Evolutionary conservation across 208 protist species (phyloP), one percentile per base, ranked within the genome.

Genomic region (Leishmania lainsoni): DNA sequence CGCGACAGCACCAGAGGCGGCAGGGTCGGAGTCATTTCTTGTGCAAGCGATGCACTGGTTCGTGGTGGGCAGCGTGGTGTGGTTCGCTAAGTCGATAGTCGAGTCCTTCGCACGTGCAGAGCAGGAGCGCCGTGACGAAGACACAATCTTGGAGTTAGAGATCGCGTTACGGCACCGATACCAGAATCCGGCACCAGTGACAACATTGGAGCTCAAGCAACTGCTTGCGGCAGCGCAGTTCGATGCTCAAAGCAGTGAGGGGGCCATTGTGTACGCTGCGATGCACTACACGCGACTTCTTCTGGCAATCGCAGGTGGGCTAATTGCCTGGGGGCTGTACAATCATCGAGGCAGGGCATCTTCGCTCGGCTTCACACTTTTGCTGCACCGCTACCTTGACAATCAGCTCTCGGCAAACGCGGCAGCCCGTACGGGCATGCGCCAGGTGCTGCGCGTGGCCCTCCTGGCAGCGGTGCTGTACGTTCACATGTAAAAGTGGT

Each of bases 61-160:
- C 17, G 90, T 96, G 3, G 81, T 93, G 45, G 81, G 79, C 12
- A 92, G 93, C 45, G 88, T 98, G 32, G 73, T 77, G 69, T 98
- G 86, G 85, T 98, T 98, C 76, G 87, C 83, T 29, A 95, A 96
- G 83, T 97, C 94, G 8, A 95, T 97, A 51, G 83, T 98, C 26
- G 94, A 97, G 80, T 87, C 93, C 2, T 91, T 96, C 70, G 95
- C 95, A n/a, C 83, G 86, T 72, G 81, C 63, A 51, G 90, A 95
- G 77, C 91, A 95, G 79, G 87, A 92, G 84, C 54, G 86, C 49
- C 80, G 81, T 9, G 92, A 97, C 65, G 80, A 86, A 58, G 54
- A 72, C 0, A 78, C 79, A 20, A 29, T 94, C 9, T 78, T 42
- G 17, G 82, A 86, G 78, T 49, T 86, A 6, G 82, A 81, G 78